Evolutionary conservation across 192 early-diverging fungal species (phyloP), one percentile per base, ranked within the genome.

Genomic region (Chytriomyces sp.): DNA sequence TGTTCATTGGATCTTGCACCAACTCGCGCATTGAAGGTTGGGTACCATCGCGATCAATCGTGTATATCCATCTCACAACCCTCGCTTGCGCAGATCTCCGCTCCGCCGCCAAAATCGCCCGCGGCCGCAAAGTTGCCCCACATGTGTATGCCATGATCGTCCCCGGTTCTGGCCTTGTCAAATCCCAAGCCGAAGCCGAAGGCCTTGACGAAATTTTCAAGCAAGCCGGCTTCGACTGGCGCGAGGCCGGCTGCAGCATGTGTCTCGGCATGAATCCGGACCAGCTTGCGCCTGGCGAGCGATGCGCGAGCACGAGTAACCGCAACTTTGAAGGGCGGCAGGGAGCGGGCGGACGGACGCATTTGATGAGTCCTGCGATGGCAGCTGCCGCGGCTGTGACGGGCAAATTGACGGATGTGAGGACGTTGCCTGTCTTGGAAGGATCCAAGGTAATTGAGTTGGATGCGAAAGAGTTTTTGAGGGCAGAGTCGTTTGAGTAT

Each of bases 251-350:
- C 34, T 89, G 88, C 74, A 88, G 86, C 53, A 89, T 89, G 88
- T 89, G 88, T 77, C 77, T 91, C 7, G 89, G 89, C 52, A 91
- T 91, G 89, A 91, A 91, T 74, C 86, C 86, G 28, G 89, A 91
- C 76, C 88, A 89, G 64, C 83, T 91, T 12, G 83, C 83, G 54
- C 86, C 89, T 39, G 73, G 79, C 28, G 89, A 91, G 70, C 81
- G 89, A 34, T 91, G 89, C 75, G 89, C 89, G 12, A 86, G 84
- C 52, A 91, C 89, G 19, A 87, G 85, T n/a, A 91, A 91, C 76
- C 80, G 89, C 59, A 91, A 91, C 82, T 91, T 91, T 77, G 87
- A 91, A 70, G 89, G 89, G 30, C 74, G 89, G 34, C 89, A 91
- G 70, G 89, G 89, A 17, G 82, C 83, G 3, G 83, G 84, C 38